These are phyloP conservation scores for Gilbertella persicaria DNA, from an alignment of 371 early-diverging fungal species.

Conservation along the genomic window DNA sequence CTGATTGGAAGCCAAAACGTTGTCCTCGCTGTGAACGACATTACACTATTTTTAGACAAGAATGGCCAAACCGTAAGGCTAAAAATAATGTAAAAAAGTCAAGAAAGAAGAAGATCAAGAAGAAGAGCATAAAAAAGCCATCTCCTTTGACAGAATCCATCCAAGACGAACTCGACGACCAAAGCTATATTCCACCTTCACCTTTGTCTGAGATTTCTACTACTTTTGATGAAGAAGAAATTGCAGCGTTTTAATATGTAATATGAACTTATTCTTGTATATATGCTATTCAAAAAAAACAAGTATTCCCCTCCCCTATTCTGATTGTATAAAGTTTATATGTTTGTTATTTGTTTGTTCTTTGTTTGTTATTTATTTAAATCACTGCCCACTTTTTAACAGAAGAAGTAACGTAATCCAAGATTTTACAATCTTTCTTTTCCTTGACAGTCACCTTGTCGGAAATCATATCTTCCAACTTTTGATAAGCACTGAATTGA, in stretches of 20 bases:
- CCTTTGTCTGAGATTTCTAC: slow-evolving; percentile 18
- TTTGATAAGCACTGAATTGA: slow-evolving; percentile 18
- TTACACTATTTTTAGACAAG: slow-evolving; percentile 38
- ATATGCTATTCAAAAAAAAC: no score
- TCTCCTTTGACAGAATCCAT: neutral
- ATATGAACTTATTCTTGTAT: neutral
- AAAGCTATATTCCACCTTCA: slow-evolving; percentile 26
- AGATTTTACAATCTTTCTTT: slow-evolving; percentile 13
- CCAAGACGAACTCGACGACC: slow-evolving; percentile 24
- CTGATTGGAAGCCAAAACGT: slow-evolving; percentile 43
- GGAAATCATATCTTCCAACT: slow-evolving; percentile 15
- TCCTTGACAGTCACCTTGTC: slow-evolving; percentile 19
- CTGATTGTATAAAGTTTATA: no score
- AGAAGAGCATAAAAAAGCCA: slow-evolving; percentile 8
- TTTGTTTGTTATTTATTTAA: neutral
- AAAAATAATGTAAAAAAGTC: slow-evolving; percentile 22
- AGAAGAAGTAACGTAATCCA: slow-evolving; percentile 22
- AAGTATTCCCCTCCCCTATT: no score
- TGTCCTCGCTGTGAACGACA: slow-evolving; percentile 54
- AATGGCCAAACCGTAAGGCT: slow-evolving; percentile 43
- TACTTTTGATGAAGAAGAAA: slow-evolving; percentile 8
- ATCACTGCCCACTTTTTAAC: slow-evolving; percentile 29
- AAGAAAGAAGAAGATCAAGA: slow-evolving; percentile 4
- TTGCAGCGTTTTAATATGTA: slow-evolving; percentile 4
- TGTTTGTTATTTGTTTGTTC: neutral